A percentile compares a stretch with the other conserved stretches of the same genome.
Evolutionary conservation across 768 basidiomycete species (phyloP).

Genomic region (Phanerochaete sordida): DNA sequence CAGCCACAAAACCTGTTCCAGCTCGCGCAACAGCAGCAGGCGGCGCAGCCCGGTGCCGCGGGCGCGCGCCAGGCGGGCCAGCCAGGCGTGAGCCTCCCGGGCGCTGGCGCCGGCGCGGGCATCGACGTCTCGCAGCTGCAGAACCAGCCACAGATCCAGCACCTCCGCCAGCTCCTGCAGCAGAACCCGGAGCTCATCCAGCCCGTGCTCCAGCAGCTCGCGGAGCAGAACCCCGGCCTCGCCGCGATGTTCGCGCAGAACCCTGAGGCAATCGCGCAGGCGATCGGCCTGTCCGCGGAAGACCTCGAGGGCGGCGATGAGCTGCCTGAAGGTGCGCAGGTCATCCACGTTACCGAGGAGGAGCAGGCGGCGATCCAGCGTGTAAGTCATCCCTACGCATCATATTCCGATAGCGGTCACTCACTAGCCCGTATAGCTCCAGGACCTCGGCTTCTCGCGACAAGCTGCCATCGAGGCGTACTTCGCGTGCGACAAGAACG

Average conservation of each 20-base stretch:
- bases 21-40: conserved; percentile 67
- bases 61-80: conserved; percentile 31
- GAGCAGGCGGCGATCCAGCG: conserved; percentile 88
- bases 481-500: conserved; percentile 94
- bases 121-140: conserved; percentile 49
- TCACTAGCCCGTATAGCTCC: conserved; percentile 48
- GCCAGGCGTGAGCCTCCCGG: conserved; percentile 18
- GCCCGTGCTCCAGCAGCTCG: conserved; percentile 80
- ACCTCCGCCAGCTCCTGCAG: conserved; percentile 66
- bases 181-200: conserved; percentile 80
- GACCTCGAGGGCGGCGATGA: conserved; percentile 27
- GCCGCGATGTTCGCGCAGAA: conserved; percentile 61
- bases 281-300: conserved; percentile 36
- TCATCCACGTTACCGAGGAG: conserved; percentile 78
- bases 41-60: conserved; percentile 28
- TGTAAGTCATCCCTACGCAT: conserved; percentile 42
- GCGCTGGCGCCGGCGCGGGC: conserved; percentile 30
- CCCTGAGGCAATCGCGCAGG: conserved; percentile 44
- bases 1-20: conserved; percentile 81
- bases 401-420: conserved; percentile 2
- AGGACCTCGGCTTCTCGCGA: conserved; percentile 83
- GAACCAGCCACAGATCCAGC: conserved; percentile 61
- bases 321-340: conserved; percentile 48
- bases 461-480: conserved; percentile 86
- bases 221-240: conserved; percentile 67